Base-by-base conservation (phyloP, 129 eudicot species). In the Lactuca saligna region DNA sequence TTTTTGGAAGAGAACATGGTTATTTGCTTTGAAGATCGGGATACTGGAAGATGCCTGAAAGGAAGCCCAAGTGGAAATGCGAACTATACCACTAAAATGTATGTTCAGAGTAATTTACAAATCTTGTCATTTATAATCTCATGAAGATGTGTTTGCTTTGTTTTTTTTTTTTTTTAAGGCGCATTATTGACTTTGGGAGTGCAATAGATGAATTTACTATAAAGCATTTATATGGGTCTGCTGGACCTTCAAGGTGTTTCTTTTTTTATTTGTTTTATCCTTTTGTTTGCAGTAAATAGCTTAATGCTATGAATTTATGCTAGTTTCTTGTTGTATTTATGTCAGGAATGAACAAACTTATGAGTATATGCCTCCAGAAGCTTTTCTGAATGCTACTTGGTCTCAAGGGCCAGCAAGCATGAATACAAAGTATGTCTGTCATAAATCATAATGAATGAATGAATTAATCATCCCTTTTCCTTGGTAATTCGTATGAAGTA, bases 311-410 rank as follows among this genome's bases (percentile, higher is more conserved):
- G 54, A 63, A 54, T 31, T 20, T 61, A 4, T 15, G 17, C 33
- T 41, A 0, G 54, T 6, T 37, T 54, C 25, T 69, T 69, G n/a
- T 69, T 61, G 39, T 72, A 41, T 66, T 58, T 77, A 49, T n/a
- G n/a, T 55, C 77, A 92, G 98, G 82, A 86, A 87, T 73, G 98
- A 93, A 82, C 97, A 93, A 74, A 93, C 98, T 46, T 86, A 84
- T 8, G 97, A 81, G 85, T 93, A 93, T 80, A 86, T 91, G 83
- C 95, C 98, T 53, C 98, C 98, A n/a, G 98, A 93, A 82, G 97
- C 98, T 69, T 80, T 86, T 75, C 79, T 93, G 35, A 93, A 93
- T 72, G 82, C 78, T 55, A 93, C 92, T 68, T 93, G 98, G 98
- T 81, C 82, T 80, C 87, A 66, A 59, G 95, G 87, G 42, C 84